Base-by-base conservation (phyloP, 2,329 filamentous ascomycete species). In the Thelonectria rubi region DNA sequence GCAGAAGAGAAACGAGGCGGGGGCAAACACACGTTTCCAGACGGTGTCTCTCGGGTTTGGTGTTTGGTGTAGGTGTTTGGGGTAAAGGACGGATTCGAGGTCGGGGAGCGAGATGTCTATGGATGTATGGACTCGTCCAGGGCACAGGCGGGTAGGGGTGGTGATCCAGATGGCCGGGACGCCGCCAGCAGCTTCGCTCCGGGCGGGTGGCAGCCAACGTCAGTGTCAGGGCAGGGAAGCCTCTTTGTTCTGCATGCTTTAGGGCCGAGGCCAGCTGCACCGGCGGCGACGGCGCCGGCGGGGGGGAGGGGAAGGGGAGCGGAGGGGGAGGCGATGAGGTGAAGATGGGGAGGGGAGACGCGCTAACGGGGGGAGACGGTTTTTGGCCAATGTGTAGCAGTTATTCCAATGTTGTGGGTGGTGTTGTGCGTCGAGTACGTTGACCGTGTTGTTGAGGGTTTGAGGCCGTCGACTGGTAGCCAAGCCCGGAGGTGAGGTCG, bases 161-260 rank as follows among this genome's bases (percentile, higher is more conserved):
- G 34, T 69, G 69, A 71, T 70, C 69, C 69, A 72, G 66, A 71
- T 72, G 66, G 66, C 66, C 67, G 69, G 69, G 69, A 65, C 69
- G 64, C 58, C 54, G 58, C 57, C 54, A 61, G 60, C 62, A 70
- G 62, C 50, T 66, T 63, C 54, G 61, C 49, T 65, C 62, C 54
- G 69, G 57, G 63, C 67, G 65, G 67, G 69, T 71, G 67, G 69
- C 64, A 70, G 67, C 66, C 58, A 67, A 68, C 60, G 65, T 60
- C 59, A 62, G 62, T 61, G 68, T 34, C 49, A 58, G 26, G 26
- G 26, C 26, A 30, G 26, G 26, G 26, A 30, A 30, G 26, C 26
- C 5, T 30, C 26, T 30, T 30, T 30, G 26, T 30, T 30, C 8
- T 30, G 26, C 26, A 30, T 30, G 26, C 26, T 30, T 30, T 30